phyloP scores from a whole-genome alignment of 495 filamentous ascomycete species.

The Sabuloglossum arenarium region DNA sequence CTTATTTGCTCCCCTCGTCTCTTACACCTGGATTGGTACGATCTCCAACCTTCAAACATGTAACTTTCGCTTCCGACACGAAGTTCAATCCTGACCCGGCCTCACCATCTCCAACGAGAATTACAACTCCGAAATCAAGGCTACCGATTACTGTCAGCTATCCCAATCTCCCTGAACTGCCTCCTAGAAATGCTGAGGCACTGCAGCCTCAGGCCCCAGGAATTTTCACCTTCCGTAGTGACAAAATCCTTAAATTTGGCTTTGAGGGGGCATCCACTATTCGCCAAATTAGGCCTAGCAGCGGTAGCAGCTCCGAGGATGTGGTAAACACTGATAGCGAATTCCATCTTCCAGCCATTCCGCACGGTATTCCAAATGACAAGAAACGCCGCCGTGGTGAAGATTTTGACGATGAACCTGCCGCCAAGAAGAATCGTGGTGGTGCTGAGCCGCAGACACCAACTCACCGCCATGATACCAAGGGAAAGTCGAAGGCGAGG shows the following conservation, averaged over 20 bases:
- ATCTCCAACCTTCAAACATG: conserved; percentile 9
- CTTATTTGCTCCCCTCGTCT: conserved; percentile 25
- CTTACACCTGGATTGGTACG: conserved; percentile 17
- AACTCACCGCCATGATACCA: conserved; percentile 28
- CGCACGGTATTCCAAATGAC: conserved; percentile 55
- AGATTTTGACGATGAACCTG: background rate
- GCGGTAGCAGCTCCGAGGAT: conserved; percentile 16
- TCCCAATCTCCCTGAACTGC: conserved; percentile 8
- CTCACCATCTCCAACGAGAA: conserved; percentile 24
- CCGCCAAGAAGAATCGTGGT: background rate
- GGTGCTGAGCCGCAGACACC: background rate
- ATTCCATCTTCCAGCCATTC: conserved; percentile 22
- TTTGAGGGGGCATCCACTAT: conserved; percentile 27
- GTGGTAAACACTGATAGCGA: conserved; percentile 17
- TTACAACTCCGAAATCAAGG: background rate
- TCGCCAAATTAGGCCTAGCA: conserved; percentile 32
- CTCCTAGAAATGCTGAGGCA: conserved; percentile 9
- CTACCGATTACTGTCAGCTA: conserved; percentile 9
- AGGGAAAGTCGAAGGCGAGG: conserved; percentile 36
- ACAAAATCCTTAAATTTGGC: conserved; percentile 33
- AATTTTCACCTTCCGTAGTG: conserved; percentile 38
- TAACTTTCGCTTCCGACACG: conserved; percentile 26
- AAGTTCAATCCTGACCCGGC: conserved; percentile 14
- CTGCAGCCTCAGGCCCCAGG: conserved; percentile 16
- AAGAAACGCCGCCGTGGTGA: conserved; percentile 24